These are phyloP conservation scores for Odonthalia washingtoniensis DNA, from an alignment of 31 red algal species.

Conservation along the genomic window DNA sequence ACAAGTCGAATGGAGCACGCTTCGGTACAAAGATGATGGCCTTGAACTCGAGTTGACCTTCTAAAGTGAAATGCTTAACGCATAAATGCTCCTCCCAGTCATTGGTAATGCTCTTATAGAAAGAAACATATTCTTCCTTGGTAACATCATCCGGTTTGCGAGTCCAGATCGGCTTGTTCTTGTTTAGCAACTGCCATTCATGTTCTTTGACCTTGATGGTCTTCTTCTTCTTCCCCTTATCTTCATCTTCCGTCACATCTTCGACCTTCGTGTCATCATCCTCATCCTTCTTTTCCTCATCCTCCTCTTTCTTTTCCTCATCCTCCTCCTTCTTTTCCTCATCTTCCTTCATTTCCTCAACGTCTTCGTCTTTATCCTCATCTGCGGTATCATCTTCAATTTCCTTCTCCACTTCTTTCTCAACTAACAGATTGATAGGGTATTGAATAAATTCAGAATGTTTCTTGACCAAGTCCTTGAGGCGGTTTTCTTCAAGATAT, in stretches of 20 bases:
- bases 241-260: slow-evolving; percentile 77
- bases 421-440: slow-evolving; percentile 90
- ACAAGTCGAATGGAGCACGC: slow-evolving; percentile 98
- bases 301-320: slow-evolving; percentile 73
- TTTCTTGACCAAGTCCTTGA: slow-evolving; percentile 99
- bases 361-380: slow-evolving; percentile 48
- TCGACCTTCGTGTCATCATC: slow-evolving; percentile 68
- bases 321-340: slow-evolving; percentile 82
- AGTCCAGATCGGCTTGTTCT: slow-evolving; percentile 99
- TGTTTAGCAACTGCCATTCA: slow-evolving; percentile 99
- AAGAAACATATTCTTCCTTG: slow-evolving; percentile 95
- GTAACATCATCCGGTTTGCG: slow-evolving; percentile 95
- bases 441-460: slow-evolving; percentile 99
- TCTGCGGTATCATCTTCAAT: slow-evolving; percentile 86
- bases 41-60: slow-evolving; percentile 98
- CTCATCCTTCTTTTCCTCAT: too few species aligned
- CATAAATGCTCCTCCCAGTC: slow-evolving; percentile 97
- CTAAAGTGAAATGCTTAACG: slow-evolving; percentile 97
- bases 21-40: slow-evolving; percentile 92
- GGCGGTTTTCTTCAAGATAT: slow-evolving; percentile 93
- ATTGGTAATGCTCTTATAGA: slow-evolving; percentile 99
- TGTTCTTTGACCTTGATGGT: slow-evolving; percentile 95
- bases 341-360: slow-evolving; percentile 49
- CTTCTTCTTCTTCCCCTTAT: slow-evolving; percentile 92
- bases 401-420: slow-evolving; percentile 98